phyloP scores from a whole-genome alignment of 2,329 filamentous ascomycete species.

The Ophiosphaerella herpotricha region DNA sequence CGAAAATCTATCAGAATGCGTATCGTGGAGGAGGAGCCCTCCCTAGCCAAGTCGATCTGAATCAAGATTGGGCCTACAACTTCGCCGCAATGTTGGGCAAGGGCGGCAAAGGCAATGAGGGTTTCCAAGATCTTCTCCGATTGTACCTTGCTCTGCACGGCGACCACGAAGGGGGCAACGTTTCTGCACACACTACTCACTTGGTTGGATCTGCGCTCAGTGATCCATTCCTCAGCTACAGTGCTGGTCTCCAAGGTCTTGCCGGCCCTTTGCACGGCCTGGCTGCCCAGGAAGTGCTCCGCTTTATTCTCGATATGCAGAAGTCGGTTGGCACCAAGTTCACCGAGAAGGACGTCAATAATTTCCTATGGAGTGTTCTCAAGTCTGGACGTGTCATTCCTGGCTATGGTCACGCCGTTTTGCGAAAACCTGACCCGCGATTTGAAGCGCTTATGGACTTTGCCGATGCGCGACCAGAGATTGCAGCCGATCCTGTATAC shows the following conservation, averaged over 20 bases:
- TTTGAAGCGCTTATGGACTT: constrained; percentile 98
- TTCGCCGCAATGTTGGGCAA: constrained; percentile 96
- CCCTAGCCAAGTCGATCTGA: constrained; percentile 74
- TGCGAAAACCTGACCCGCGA: constrained; percentile 94
- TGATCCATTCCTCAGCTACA: constrained; percentile 95
- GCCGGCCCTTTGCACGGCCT: constrained; percentile 93
- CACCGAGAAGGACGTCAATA: constrained; percentile 78
- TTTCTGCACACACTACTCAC: constrained; percentile 93
- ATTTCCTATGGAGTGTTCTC: constrained; percentile 91
- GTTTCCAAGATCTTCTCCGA: constrained; percentile 92
- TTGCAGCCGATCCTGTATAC: constrained; percentile 87
- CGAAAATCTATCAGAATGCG: constrained; percentile 95
- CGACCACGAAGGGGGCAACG: constrained; percentile 97
- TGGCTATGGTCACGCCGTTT: constrained; percentile 92
- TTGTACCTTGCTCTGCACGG: constrained; percentile 96
- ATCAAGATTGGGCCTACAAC: constrained; percentile 98
- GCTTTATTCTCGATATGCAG: constrained; percentile 97
- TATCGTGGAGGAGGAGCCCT: constrained; percentile 76
- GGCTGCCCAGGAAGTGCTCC: constrained; percentile 93
- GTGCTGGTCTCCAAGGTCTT: constrained; percentile 90
- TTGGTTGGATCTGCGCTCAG: constrained; percentile 92
- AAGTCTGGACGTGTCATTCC: constrained; percentile 94
- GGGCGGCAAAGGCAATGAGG: constrained; percentile 82
- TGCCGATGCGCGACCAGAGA: constrained; percentile 80
- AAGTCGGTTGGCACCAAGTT: constrained; percentile 78